A percentile compares a stretch with the other conserved stretches of the same genome.
Conservation (phyloP, 2,329 filamentous ascomycete species). For the Saccharata proteae region DNA sequence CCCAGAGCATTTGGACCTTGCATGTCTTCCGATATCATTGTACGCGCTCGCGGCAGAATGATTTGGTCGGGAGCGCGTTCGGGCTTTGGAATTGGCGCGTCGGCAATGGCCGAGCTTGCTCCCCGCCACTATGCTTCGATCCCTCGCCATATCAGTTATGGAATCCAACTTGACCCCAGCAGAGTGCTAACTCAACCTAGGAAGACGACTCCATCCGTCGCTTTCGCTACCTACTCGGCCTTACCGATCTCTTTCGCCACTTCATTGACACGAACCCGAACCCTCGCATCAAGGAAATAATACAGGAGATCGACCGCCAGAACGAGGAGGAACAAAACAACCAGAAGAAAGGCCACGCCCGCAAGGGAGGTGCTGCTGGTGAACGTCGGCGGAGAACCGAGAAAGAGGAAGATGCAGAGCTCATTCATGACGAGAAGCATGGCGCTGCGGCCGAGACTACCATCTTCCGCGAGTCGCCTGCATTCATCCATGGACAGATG, state of each 20-base stretch:
- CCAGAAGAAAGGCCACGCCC: constrained; percentile 59
- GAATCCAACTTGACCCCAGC: too few relatives aligned
- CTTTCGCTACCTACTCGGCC: constrained; percentile 85
- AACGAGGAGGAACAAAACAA: constrained; percentile 61
- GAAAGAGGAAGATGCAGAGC: constrained; percentile 92
- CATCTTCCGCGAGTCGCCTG: constrained; percentile 81
- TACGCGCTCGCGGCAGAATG: too few relatives aligned
- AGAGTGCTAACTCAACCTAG: constrained; percentile 37
- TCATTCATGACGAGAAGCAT: constrained; percentile 72
- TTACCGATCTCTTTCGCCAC: constrained; percentile 95
- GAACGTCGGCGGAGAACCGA: constrained; percentile 80
- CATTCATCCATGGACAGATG: constrained; percentile 82
- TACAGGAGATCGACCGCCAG: constrained; percentile 87
- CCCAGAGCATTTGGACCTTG: too few relatives aligned
- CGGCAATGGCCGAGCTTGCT: neutral
- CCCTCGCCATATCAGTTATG: too few relatives aligned
- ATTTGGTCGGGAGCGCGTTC: too few relatives aligned
- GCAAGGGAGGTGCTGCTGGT: constrained; percentile 72
- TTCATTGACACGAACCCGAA: constrained; percentile 98
- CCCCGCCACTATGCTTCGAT: too few relatives aligned
- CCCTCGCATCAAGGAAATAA: constrained; percentile 85
- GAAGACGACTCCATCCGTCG: constrained; percentile 91
- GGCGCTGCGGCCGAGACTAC: constrained; percentile 72
- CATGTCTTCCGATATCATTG: too few relatives aligned
- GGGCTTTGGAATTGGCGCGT: too few relatives aligned